A percentile compares a stretch with the other conserved stretches of the same genome.
Evolutionary conservation across 768 basidiomycete species (phyloP).

Genomic region (Hygrophoropsis aurantiaca): DNA sequence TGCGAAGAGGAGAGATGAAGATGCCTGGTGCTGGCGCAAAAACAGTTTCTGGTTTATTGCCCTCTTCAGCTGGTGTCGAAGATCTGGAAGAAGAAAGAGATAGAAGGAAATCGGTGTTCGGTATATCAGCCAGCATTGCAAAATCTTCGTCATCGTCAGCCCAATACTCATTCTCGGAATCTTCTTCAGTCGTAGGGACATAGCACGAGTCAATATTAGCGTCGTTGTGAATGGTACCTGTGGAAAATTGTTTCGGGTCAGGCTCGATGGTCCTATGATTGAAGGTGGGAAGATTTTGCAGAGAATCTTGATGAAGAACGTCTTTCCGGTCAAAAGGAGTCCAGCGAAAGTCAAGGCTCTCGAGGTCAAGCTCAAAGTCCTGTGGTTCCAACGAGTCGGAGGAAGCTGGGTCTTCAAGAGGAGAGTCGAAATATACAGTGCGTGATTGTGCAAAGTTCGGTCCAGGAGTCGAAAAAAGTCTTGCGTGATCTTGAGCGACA

Average conservation of each 20-base stretch:
- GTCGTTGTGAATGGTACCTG: too few relatives aligned
- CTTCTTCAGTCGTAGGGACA: neutral
- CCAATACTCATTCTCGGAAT: too few relatives aligned
- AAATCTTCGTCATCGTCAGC: too few relatives aligned
- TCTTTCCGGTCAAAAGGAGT: slow-evolving; percentile 37
- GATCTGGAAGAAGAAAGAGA: slow-evolving; percentile 1
- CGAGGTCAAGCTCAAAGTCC: slow-evolving; percentile 38
- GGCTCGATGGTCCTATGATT: too few relatives aligned
- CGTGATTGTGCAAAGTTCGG: slow-evolving; percentile 34
- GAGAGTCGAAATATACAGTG: slow-evolving; percentile 51
- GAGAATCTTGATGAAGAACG: neutral
- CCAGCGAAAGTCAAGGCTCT: slow-evolving; percentile 56
- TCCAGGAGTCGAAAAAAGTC: slow-evolving; percentile 49
- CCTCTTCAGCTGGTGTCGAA: slow-evolving; percentile 13
- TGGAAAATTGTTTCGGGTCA: too few relatives aligned
- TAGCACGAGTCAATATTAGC: neutral
- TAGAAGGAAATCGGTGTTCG: neutral
- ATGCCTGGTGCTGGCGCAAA: slow-evolving; percentile 23
- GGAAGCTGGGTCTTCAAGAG: slow-evolving; percentile 45
- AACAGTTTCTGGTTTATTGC: slow-evolving; percentile 2
- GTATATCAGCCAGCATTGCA: too few relatives aligned
- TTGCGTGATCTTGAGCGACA: neutral
- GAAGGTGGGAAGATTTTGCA: neutral
- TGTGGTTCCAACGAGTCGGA: slow-evolving; percentile 38
- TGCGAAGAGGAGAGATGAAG: slow-evolving; percentile 30